Evolutionary conservation across 345 rosid species (phyloP).

Genomic region (Lepidium aucheri): DNA sequence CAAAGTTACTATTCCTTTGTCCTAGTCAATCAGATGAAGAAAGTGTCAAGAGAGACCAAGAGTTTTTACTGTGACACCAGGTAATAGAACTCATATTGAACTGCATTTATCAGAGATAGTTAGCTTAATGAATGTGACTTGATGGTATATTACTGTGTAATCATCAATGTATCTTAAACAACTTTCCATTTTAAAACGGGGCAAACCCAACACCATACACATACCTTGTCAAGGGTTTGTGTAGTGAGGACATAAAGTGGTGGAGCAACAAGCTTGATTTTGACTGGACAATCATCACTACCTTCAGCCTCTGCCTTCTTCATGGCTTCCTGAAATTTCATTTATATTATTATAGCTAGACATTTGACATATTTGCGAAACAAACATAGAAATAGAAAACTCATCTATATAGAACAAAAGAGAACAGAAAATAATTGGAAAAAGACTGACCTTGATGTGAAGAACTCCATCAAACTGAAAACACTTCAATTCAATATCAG

Average conservation of each 20-base stretch:
- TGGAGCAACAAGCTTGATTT: constrained; percentile 84
- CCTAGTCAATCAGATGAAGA: constrained; percentile 35
- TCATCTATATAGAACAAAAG: background rate
- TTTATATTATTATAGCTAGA: background rate
- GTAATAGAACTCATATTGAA: no score
- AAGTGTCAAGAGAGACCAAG: background rate
- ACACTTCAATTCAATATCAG: constrained; percentile 91
- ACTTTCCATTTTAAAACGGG: background rate
- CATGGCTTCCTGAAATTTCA: constrained; percentile 70
- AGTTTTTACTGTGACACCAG: background rate
- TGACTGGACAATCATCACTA: constrained; percentile 80
- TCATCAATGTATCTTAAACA: background rate
- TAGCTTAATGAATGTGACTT: no score
- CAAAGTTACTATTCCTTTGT: constrained; percentile 72
- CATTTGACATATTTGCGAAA: background rate
- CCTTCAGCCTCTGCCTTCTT: constrained; percentile 87
- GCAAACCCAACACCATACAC: background rate
- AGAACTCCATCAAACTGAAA: constrained; percentile 91
- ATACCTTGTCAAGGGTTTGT: constrained; percentile 88
- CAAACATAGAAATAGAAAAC: background rate
- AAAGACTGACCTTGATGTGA: constrained; percentile 61
- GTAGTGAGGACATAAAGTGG: constrained; percentile 90
- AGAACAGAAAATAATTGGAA: background rate
- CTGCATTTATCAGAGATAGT: no score
- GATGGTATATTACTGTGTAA: background rate